Conservation (phyloP, 352 stramenopile species). For the Phytophthora foliorum region DNA sequence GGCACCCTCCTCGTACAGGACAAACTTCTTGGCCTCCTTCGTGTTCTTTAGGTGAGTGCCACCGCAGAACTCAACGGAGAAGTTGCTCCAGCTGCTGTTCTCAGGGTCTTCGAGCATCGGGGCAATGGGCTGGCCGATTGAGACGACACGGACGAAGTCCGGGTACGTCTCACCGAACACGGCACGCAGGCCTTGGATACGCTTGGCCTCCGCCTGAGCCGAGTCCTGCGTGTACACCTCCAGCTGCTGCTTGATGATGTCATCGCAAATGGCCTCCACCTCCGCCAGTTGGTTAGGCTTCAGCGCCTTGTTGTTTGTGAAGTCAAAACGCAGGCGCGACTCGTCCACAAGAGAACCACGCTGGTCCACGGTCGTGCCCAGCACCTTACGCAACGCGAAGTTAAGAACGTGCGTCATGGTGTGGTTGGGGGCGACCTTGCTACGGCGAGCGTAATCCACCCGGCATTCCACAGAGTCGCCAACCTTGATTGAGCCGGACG, state of each 20-base stretch:
- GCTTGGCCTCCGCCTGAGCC: conserved; percentile 94
- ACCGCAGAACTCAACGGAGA: conserved; percentile 99
- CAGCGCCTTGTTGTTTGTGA: conserved; percentile 97
- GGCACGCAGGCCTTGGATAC: conserved; percentile 96
- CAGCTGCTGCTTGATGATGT: conserved; percentile 92
- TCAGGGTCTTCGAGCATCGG: conserved; percentile 88
- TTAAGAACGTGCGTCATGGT: conserved; percentile 99
- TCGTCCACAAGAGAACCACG: conserved; percentile 97
- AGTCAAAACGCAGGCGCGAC: conserved; percentile 99
- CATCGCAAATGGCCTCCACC: conserved; percentile 90
- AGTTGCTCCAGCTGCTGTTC: conserved; percentile 92
- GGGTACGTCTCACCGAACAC: conserved; percentile 99
- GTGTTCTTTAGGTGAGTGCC: conserved; percentile 98
- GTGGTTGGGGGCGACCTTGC: conserved; percentile 98
- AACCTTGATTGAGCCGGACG: conserved; percentile 79
- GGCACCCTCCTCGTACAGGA: conserved; percentile 97
- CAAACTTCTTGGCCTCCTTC: conserved; percentile 96
- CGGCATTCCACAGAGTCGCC: conserved; percentile 87
- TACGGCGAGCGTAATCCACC: conserved; percentile 96
- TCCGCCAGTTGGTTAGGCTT: conserved; percentile 90
- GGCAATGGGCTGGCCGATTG: conserved; percentile 90
- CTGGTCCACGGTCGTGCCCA: conserved; percentile 96
- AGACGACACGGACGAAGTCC: conserved; percentile 98
- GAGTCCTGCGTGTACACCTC: conserved; percentile 94
- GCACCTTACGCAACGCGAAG: conserved; percentile 95